These are phyloP conservation scores for Myriangium duriaei DNA, from an alignment of 2,329 filamentous ascomycete genomes.

Conservation along the genomic window DNA sequence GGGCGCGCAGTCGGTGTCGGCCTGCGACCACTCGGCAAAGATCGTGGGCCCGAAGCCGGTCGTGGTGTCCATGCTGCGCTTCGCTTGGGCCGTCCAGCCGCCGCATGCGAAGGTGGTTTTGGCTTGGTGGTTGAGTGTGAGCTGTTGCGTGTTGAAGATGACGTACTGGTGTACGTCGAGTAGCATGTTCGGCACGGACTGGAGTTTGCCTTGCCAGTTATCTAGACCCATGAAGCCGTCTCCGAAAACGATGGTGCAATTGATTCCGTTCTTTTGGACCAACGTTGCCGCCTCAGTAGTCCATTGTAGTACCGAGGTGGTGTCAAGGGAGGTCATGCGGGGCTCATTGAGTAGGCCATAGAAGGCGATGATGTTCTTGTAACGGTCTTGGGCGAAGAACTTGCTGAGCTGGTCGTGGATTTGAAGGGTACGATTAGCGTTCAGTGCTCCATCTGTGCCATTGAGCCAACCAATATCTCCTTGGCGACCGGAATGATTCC, in stretches of 20 bases:
- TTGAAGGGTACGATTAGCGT: slow-evolving; percentile 70
- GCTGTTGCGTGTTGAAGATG: slow-evolving; percentile 87
- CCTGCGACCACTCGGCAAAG: slow-evolving; percentile 94
- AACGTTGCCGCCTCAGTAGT: slow-evolving; percentile 59
- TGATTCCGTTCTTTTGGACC: slow-evolving; percentile 65
- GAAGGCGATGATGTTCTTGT: slow-evolving; percentile 81
- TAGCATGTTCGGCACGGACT: slow-evolving; percentile 57
- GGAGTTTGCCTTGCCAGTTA: slow-evolving; percentile 80
- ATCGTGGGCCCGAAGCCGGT: slow-evolving; percentile 87
- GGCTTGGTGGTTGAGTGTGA: slow-evolving; percentile 65
- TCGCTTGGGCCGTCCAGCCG: slow-evolving; percentile 72
- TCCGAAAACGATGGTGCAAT: slow-evolving; percentile 66
- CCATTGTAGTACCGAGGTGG: slow-evolving; percentile 62
- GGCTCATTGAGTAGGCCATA: slow-evolving; percentile 95
- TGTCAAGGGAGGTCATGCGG: slow-evolving; percentile 58
- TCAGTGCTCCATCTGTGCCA: slow-evolving; percentile 68
- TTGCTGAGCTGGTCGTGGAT: slow-evolving; percentile 75
- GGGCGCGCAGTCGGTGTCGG: slow-evolving; percentile 84
- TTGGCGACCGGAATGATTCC: slow-evolving; percentile 86
- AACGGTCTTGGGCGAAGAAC: slow-evolving; percentile 89
- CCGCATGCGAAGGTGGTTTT: slow-evolving; percentile 81
- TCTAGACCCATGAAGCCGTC: slow-evolving; percentile 87
- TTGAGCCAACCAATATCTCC: slow-evolving; percentile 80
- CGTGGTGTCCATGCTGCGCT: slow-evolving; percentile 55
- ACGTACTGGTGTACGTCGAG: slow-evolving; percentile 98